Base-by-base conservation (phyloP, 495 filamentous ascomycete species). In the Trichoderma asperelloides region DNA sequence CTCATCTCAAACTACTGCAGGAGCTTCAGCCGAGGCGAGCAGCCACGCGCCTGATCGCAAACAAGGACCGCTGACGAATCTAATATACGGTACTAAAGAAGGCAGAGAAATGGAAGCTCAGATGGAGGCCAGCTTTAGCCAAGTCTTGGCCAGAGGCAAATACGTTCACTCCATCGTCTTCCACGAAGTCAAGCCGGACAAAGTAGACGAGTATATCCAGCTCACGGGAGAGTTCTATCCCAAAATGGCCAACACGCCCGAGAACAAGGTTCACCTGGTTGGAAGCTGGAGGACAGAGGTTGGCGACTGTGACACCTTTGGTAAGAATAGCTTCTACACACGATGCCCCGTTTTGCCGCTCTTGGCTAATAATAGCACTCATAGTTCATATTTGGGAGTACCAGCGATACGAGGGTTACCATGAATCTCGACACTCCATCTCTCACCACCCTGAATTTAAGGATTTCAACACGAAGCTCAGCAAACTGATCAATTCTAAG, bases 221-320 rank as follows among this genome's bases (percentile, higher is more conserved):
- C 80, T 98, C 65, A 91, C 97, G n/a, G 93, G 96, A 66, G 80
- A 85, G 47, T 96, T 90, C 89, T 98, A 98, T 75, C 94, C 95
- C 5, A 83, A 83, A 66, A 90, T 97, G 85, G 96, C 95, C 15
- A 79, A 78, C 47, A 82, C 85, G 57, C 86, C 88, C 67, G 88
- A 93, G 78, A 96, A 97, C 80, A 90, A 91, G 74, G 96, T 98
- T 72, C 88, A 98, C 78, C 80, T 98, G 63, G 95, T 98, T 18
- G 95, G 95, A 69, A 98, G 95, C 80, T 98, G 95, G 95, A 87
- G 95, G 75, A 97, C 94, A 2, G 96, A 98, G 77, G 95, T 98
- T 67, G 96, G 96, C 63, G 96, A 98, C 72, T 96, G 92, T 72
- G 94, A 98, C 73, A 97, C 93, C 0, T 98, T 98, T 80, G 89